These are phyloP conservation scores for Diaporthe caulivora DNA, from an alignment of 2,329 filamentous ascomycete genomes.

Conservation along the genomic window DNA sequence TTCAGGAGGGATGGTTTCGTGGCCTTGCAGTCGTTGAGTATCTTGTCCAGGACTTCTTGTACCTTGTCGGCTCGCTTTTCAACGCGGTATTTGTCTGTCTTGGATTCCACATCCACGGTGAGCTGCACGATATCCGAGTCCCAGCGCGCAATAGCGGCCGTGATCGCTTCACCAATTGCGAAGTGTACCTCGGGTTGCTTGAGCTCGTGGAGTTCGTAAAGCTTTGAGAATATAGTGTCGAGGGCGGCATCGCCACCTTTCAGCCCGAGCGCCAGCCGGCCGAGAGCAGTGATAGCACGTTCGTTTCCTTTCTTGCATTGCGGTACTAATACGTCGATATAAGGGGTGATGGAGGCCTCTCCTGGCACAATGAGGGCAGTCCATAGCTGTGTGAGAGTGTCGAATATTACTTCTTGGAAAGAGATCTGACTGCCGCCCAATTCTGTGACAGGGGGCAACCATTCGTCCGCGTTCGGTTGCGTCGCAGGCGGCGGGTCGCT, in stretches of 20 bases:
- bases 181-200: slow-evolving; percentile 92
- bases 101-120: slow-evolving; percentile 78
- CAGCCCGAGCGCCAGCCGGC: slow-evolving; percentile 77
- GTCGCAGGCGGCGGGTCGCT: background rate
- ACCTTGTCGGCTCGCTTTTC: slow-evolving; percentile 57
- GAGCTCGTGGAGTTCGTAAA: slow-evolving; percentile 85
- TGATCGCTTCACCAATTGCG: slow-evolving; percentile 88
- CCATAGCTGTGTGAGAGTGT: slow-evolving; percentile 61
- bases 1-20: slow-evolving; percentile 92
- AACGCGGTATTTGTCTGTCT: slow-evolving; percentile 48
- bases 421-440: slow-evolving; percentile 6
- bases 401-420: slow-evolving; percentile 56
- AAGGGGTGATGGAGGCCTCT: slow-evolving; percentile 50
- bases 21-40: slow-evolving; percentile 81
- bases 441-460: slow-evolving; percentile 34
- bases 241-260: slow-evolving; percentile 50
- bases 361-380: slow-evolving; percentile 53
- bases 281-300: slow-evolving; percentile 83
- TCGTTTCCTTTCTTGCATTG: slow-evolving; percentile 86
- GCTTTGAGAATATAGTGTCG: slow-evolving; percentile 71
- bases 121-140: slow-evolving; percentile 82
- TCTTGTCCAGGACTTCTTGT: slow-evolving; percentile 73
- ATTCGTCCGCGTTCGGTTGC: background rate
- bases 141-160: slow-evolving; percentile 84
- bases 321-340: slow-evolving; percentile 73